Conservation (phyloP, 805 yeast species). For the Starmerella asiatica region DNA sequence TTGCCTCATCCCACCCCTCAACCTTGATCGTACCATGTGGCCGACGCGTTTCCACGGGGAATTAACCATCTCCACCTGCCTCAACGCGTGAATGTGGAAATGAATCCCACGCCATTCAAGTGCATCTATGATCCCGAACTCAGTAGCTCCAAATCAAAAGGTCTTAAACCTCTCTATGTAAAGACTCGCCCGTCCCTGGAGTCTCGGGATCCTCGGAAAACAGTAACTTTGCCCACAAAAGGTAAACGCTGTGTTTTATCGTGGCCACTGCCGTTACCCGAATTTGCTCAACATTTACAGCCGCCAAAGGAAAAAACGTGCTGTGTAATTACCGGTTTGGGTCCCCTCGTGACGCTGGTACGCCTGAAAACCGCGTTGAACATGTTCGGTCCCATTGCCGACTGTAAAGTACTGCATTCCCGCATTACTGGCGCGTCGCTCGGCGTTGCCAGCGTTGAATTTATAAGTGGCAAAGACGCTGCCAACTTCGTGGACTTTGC, state of each 20-base stretch:
- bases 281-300: constrained; percentile 4
- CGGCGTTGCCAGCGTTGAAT: constrained; percentile 10
- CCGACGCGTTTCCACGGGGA: no score
- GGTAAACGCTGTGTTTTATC: no score
- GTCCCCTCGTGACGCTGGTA: constrained; percentile 6
- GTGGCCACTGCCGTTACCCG: constrained; percentile 5
- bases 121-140: constrained; percentile 14
- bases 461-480: background rate
- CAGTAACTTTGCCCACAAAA: background rate
- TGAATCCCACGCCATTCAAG: constrained; percentile 12
- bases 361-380: constrained; percentile 4
- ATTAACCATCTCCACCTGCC: no score
- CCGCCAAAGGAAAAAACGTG: no score
- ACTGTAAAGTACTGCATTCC: constrained; percentile 7
- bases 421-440: constrained; percentile 12
- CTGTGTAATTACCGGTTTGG: constrained; percentile 4
- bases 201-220: background rate
- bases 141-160: constrained; percentile 3
- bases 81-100: no score
- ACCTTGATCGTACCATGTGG: no score
- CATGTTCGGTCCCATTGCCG: constrained; percentile 2
- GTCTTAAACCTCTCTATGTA: constrained; percentile 4
- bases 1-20: no score
- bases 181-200: background rate
- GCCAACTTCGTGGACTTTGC: no score